Percentiles rank a stretch among this genome's conserved stretches.
These are phyloP conservation scores for Esteya vermicola DNA, from an alignment of 2,329 filamentous ascomycete genomes.

Conservation along the genomic window DNA sequence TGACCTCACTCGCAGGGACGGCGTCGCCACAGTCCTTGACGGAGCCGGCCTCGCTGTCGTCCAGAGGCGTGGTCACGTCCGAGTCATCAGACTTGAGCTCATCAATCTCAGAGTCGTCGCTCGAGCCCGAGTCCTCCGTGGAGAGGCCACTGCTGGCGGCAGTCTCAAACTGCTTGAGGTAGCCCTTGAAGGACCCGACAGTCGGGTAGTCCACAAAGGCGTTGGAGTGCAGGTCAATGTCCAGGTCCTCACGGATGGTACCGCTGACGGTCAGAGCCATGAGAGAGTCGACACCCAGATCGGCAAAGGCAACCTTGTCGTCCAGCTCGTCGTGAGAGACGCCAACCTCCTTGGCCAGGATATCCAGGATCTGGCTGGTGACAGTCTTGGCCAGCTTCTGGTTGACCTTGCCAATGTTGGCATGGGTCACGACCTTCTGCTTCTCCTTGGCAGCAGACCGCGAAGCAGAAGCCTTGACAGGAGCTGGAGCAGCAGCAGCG, in stretches of 20 bases:
- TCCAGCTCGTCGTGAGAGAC: constrained; percentile 38
- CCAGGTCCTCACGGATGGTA: constrained; percentile 42
- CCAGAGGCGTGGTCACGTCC: constrained; percentile 36
- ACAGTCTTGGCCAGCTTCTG: constrained; percentile 29
- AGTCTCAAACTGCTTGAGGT: constrained; percentile 24
- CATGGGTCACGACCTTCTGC: constrained; percentile 29
- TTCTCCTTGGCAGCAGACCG: constrained; percentile 26
- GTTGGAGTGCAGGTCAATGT: constrained; percentile 36
- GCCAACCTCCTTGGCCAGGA: constrained; percentile 42
- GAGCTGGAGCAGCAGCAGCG: no score
- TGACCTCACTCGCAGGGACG: constrained; percentile 24
- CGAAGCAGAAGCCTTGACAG: no score
- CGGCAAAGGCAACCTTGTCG: constrained; percentile 40
- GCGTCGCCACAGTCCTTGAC: constrained; percentile 22
- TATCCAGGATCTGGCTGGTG: constrained; percentile 30
- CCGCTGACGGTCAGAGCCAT: constrained; percentile 44
- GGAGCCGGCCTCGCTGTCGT: constrained; percentile 35
- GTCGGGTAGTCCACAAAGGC: constrained; percentile 40
- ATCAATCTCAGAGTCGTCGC: constrained; percentile 28
- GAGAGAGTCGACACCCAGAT: constrained; percentile 48
- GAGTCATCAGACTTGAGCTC: constrained; percentile 33
- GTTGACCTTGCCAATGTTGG: constrained; percentile 33
- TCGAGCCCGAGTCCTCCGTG: constrained; percentile 19
- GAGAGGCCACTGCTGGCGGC: constrained; percentile 9
- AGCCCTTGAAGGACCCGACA: constrained; percentile 36